Evolutionary conservation across 2,329 filamentous ascomycete genomes (phyloP), one percentile per base, ranked within the genome.

Genomic region (Teratosphaeria epicoccoides): DNA sequence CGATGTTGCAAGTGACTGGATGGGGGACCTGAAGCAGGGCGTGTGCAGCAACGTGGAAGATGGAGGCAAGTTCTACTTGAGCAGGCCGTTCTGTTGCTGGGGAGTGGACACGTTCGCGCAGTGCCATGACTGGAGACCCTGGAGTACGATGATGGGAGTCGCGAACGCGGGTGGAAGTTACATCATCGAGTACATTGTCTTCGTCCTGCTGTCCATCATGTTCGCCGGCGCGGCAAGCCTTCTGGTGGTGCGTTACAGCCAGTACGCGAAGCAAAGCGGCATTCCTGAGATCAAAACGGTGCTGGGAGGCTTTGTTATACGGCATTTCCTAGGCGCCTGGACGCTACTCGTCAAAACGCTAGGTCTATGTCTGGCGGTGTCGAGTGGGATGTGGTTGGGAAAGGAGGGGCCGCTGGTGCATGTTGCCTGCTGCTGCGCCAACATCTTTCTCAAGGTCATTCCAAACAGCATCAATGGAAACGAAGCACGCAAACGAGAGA

Each of bases 241-340:
- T 49, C 73, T 97, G 50, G 90, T 97, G 12, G 82, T 85, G 61
- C 81, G 85, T 61, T 97, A 90, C 69, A 88, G 88, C 23, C 76
- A 86, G 4, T 88, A 95, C 70, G 91, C 91, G 46, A 91, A 87
- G 66, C 91, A 97, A 65, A 95, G 88, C 66, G 91, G 91, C 70
- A 96, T 98, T 60, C 89, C 91, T 5, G 91, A 98, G 73, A 94
- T 98, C 71, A 98, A 98, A 75, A 96, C 90, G 2, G 81, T 98
- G 7, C 73, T 98, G 50, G 91, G 91, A 40, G 91, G 91, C 5
- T 96, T 96, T 67, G 84, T 98, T 26, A 96, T 98, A 55, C 80
- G 84, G 55, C 81, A 84, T 53, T 95, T 97, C 62, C 75, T 97
- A 63, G 88, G 90, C 9, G 76, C 77, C 26, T 96, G 90, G 90